Evolutionary conservation across 306 rosid species (phyloP), one percentile per base, ranked within the genome.

Genomic region (Cicer cuneatum): DNA sequence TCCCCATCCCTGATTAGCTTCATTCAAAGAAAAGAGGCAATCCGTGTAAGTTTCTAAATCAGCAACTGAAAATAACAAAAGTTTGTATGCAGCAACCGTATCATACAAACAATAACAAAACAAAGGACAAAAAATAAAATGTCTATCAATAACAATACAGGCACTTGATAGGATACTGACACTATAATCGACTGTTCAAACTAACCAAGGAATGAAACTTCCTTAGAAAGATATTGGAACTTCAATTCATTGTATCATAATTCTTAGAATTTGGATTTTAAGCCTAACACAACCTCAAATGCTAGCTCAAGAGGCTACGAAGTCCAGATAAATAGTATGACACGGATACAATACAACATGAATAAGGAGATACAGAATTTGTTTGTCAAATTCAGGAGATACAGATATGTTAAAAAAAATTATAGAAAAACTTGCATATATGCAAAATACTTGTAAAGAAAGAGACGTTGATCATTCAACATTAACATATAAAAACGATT

Each of bases 1-100:
- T 92, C 93, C 43, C 99, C 99, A 47, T 80, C 85, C 85, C 92
- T 87, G 72, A 95, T 87, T 49, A 95, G 88, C 99, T 95, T 86
- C 85, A 87, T 85, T 64, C 39, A 69, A 33, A 78, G 35, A 78
- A 81, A 80, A 79, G 61, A 35, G 58, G 77, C 75, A 79, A 88
- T 83, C 42, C 46, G 71, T 49, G 73, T 60, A 47, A 42, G 53
- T 13, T 35, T n/a, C 15, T 46, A 75, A 58, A 57, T 77, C 71
- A 70, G 82, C 72, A 51, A 73, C 46, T 41, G 33, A 24, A 3
- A 24, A 24, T 24, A 29, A 29, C 33, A 29, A 29, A 29, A 29
- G 5, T 29, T 29, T 29, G 54, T 40, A 24, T 46, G 51, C 45
- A 74, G 74, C 58, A 19, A 53, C 38, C 52, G 64, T 38, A 41